phyloP scores from a whole-genome alignment of 2,329 filamentous ascomycete genomes.

The Exophiala phaeomuriformis region DNA sequence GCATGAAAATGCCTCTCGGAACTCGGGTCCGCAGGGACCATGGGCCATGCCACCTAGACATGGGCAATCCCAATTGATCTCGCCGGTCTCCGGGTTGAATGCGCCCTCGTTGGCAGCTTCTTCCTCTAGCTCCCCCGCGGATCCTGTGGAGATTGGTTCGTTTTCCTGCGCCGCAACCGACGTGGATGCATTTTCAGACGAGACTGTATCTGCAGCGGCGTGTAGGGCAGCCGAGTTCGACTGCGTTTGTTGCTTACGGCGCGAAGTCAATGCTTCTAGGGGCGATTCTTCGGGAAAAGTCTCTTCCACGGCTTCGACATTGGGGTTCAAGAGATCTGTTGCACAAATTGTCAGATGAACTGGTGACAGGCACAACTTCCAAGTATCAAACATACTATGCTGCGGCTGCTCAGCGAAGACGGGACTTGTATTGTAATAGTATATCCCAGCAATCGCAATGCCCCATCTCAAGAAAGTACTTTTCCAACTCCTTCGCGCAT shows the following conservation, averaged over 20 bases:
- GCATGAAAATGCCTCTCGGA: conserved; percentile 93
- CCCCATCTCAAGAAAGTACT: conserved; percentile 65
- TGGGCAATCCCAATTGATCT: conserved; percentile 99
- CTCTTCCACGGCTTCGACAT: conserved; percentile 20
- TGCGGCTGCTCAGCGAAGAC: conserved; percentile 75
- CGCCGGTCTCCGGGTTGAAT: conserved; percentile 96
- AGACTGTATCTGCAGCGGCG: conserved; percentile 18
- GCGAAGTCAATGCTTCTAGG: conserved; percentile 23
- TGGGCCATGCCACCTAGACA: conserved; percentile 96
- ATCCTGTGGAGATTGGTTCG: conserved; percentile 22
- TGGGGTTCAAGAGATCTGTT: conserved; percentile 26
- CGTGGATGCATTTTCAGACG: conserved; percentile 20
- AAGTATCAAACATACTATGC: conserved; percentile 50
- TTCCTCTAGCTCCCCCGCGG: conserved; percentile 58
- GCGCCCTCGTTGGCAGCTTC: conserved; percentile 83
- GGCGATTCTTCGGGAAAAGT: conserved; percentile 10
- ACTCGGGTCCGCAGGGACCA: conserved; percentile 91
- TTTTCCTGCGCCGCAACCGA: conserved; percentile 14
- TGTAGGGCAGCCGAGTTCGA: conserved; percentile 48
- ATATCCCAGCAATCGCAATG: conserved; percentile 67
- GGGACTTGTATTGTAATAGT: conserved; percentile 88
- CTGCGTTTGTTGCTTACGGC: conserved; percentile 29
- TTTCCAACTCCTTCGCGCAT: conserved; percentile 74
- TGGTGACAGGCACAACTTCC: background rate
- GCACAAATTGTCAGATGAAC: conserved; percentile 5